A percentile compares a stretch with the other conserved stretches of the same genome.
Conservation (phyloP, 345 rosid genomes). For the Eutrema japonicum region DNA sequence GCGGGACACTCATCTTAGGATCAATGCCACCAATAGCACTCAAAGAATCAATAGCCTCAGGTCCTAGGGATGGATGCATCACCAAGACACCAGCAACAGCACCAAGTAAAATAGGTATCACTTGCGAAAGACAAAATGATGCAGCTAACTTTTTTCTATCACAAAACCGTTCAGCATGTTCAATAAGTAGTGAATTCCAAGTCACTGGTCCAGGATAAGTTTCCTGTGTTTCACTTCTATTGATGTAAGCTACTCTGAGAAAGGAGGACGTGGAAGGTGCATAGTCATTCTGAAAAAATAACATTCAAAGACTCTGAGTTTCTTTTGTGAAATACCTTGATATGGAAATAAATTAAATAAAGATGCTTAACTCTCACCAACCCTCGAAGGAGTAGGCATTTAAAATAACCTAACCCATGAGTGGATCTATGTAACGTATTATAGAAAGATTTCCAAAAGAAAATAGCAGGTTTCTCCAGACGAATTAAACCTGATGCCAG, state of each 20-base stretch:
- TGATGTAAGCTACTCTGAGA: conserved; percentile 54
- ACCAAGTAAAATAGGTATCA: conserved; percentile 66
- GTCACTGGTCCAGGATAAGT: conserved; percentile 41
- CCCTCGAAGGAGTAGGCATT: neutral
- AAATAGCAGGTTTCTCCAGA: conserved; percentile 37
- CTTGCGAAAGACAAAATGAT: conserved; percentile 50
- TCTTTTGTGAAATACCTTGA: conserved; percentile 2
- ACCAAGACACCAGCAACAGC: conserved; percentile 69
- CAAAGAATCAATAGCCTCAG: conserved; percentile 64
- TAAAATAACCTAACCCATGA: conserved; percentile 22
- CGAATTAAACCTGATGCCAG: conserved; percentile 78
- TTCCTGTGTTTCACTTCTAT: conserved; percentile 48
- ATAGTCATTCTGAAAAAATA: conserved; percentile 55
- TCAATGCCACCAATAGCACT: conserved; percentile 62
- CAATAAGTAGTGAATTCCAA: conserved; percentile 77
- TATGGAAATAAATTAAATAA: conserved; percentile 9
- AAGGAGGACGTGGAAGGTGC: conserved; percentile 51
- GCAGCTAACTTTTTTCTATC: conserved; percentile 58
- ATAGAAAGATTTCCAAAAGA: conserved; percentile 28
- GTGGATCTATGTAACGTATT: conserved; percentile 7
- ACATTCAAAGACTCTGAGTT: conserved; percentile 27
- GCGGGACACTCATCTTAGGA: conserved; percentile 73
- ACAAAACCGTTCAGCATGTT: conserved; percentile 51
- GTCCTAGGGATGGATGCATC: conserved; percentile 66
- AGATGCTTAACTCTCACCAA: conserved; percentile 25